Evolutionary conservation across 1,284 basidiomycete species (phyloP).

Genomic region (Marasmius fiardii): DNA sequence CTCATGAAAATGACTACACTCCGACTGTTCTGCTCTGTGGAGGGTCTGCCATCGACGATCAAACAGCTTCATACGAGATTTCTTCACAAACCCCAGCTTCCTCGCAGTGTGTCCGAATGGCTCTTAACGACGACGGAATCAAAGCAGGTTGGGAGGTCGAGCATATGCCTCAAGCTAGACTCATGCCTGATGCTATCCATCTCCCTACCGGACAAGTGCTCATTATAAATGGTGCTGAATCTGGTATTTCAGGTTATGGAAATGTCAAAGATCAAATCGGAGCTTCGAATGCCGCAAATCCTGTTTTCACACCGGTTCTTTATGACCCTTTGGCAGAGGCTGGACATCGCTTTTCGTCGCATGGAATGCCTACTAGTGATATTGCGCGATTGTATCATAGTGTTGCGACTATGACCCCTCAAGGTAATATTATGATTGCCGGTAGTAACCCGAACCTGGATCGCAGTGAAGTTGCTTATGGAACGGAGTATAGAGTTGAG

Average conservation of each 20-base stretch:
- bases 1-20: conserved; percentile 56
- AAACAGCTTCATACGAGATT: conserved; percentile 53
- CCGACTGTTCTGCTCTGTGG: conserved; percentile 78
- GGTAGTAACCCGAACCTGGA: conserved; percentile 85
- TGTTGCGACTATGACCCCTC: conserved; percentile 68
- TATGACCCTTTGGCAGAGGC: conserved; percentile 64
- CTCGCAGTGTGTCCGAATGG: conserved; percentile 69
- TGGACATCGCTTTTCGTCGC: conserved; percentile 61
- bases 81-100: conserved; percentile 72
- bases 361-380: conserved; percentile 60
- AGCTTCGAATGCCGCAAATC: conserved; percentile 76
- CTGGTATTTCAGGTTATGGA: conserved; percentile 82
- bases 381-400: conserved; percentile 87
- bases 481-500: conserved; percentile 80
- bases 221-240: conserved; percentile 73
- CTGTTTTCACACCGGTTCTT: conserved; percentile 68
- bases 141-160: conserved; percentile 71
- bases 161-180: conserved; percentile 67
- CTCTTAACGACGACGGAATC: conserved; percentile 64
- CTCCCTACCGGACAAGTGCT: conserved; percentile 77
- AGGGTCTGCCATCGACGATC: conserved; percentile 69
- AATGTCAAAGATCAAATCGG: conserved; percentile 74
- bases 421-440: conserved; percentile 70
- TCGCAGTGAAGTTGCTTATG: conserved; percentile 63
- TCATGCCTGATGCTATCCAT: conserved; percentile 80